Evolutionary conservation across 148 eudicot genomes (phyloP).

Genomic region (Persicaria maculosa): DNA sequence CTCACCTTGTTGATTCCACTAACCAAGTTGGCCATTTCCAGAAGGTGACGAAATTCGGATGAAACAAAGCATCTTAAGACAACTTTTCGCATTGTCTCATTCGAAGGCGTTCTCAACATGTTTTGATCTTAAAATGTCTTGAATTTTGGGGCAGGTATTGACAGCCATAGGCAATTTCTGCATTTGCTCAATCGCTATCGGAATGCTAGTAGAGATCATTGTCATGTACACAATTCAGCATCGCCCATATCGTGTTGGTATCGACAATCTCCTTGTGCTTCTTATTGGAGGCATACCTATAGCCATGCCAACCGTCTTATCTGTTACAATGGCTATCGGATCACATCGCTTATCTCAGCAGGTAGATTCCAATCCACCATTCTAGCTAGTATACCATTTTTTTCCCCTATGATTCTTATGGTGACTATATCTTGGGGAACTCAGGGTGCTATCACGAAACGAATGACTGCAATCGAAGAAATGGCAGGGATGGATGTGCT

Average conservation of each 20-base stretch:
- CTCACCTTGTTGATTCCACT: slow-evolving; percentile 48
- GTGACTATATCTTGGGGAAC: not conserved
- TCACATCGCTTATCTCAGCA: slow-evolving; percentile 45
- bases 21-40: slow-evolving; percentile 52
- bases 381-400: not conserved
- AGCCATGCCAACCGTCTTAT: slow-evolving; percentile 47
- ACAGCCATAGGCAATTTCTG: slow-evolving; percentile 52
- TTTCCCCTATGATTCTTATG: not conserved
- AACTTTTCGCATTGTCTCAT: too few species aligned
- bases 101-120: too few species aligned
- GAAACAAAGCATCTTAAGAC: not conserved
- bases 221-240: slow-evolving; percentile 43
- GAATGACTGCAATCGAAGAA: slow-evolving; percentile 16
- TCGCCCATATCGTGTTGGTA: slow-evolving; percentile 35
- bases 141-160: slow-evolving; percentile 24
- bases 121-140: not conserved
- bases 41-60: slow-evolving; percentile 21
- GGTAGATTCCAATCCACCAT: slow-evolving; percentile 16
- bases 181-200: slow-evolving; percentile 41
- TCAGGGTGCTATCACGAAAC: slow-evolving; percentile 13
- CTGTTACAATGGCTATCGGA: slow-evolving; percentile 51
- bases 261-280: slow-evolving; percentile 40
- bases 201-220: slow-evolving; percentile 41
- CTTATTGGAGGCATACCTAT: slow-evolving; percentile 45
- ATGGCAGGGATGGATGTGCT: slow-evolving; percentile 20